phyloP scores from a whole-genome alignment of 192 early-diverging fungal genomes.

The Coemansia brasiliensis region DNA sequence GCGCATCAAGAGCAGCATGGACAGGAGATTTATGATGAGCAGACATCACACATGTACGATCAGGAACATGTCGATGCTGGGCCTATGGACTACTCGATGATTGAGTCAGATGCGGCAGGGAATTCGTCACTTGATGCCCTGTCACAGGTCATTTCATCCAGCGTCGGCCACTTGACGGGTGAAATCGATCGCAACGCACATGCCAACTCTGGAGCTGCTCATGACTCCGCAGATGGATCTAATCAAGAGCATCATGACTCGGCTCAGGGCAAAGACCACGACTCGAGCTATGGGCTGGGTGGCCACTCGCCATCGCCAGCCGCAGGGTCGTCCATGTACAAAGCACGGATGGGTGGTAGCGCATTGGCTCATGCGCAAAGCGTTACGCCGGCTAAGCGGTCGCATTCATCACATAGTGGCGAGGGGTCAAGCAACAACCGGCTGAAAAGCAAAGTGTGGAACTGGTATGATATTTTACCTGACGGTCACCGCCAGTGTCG shows the following conservation, averaged over 20 bases:
- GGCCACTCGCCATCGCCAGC: conserved; percentile 12
- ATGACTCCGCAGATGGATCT: conserved; percentile 3
- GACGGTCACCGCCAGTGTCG: conserved; percentile 50
- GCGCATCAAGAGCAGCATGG: conserved; percentile 5
- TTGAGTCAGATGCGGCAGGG: conserved; percentile 22
- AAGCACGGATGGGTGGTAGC: conserved; percentile 18
- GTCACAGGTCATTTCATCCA: conserved; percentile 41
- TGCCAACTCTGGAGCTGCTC: background rate
- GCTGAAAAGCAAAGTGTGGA: conserved; percentile 55
- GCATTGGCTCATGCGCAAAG: conserved; percentile 6
- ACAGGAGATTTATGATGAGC: conserved; percentile 28
- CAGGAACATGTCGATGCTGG: conserved; percentile 21
- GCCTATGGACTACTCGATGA: conserved; percentile 37
- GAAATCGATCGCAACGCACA: conserved; percentile 9
- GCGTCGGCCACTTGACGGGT: conserved; percentile 21
- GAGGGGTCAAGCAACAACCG: conserved; percentile 29
- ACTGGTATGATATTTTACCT: conserved; percentile 46
- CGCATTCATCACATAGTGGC: conserved; percentile 14
- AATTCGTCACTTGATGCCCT: conserved; percentile 43
- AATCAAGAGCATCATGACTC: background rate
- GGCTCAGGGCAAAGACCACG: conserved; percentile 9
- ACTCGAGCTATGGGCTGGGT: conserved; percentile 7
- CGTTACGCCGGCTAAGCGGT: conserved; percentile 36
- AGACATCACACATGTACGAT: conserved; percentile 30
- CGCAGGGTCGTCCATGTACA: conserved; percentile 17